phyloP scores from a whole-genome alignment of 2,329 filamentous ascomycete species.

The Clarireedia paspali region DNA sequence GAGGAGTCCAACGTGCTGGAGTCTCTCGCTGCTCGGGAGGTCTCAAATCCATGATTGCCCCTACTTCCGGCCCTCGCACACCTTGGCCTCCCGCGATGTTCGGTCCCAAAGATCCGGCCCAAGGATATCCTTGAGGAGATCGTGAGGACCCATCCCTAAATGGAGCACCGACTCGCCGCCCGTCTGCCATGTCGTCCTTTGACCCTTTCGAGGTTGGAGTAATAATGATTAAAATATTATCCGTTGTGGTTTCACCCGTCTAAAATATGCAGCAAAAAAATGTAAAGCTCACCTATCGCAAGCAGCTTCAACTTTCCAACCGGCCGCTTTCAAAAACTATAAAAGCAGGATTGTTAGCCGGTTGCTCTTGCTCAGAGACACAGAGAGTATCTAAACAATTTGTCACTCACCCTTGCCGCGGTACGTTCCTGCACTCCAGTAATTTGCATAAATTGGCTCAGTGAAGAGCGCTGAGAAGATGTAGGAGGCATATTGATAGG shows the following conservation, averaged over 20 bases:
- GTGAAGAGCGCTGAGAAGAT: conserved; percentile 17
- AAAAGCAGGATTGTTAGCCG: conserved; percentile 16
- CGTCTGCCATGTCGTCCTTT: neutral
- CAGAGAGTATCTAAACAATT: conserved; percentile 2
- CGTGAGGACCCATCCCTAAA: no score
- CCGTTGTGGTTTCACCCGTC: neutral
- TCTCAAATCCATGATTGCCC: no score
- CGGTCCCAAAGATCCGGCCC: no score
- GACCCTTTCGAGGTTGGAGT: neutral
- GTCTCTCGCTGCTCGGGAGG: no score
- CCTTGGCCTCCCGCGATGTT: no score
- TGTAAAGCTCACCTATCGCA: conserved; percentile 31
- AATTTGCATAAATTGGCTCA: conserved; percentile 26
- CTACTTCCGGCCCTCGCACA: no score
- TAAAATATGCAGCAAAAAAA: neutral
- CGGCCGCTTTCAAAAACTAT: conserved; percentile 31
- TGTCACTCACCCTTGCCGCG: conserved; percentile 24
- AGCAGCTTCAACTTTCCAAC: conserved; percentile 32
- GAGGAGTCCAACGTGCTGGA: no score
- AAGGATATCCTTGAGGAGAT: no score
- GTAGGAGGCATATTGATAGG: conserved; percentile 26
- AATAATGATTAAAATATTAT: neutral
- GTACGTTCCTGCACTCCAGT: conserved; percentile 27
- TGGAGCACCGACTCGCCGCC: neutral
- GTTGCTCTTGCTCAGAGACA: conserved; percentile 5